Percentiles rank a stretch among this genome's conserved stretches.
Conservation (phyloP, 495 filamentous ascomycete species). For the Lichenothelia convexa region DNA sequence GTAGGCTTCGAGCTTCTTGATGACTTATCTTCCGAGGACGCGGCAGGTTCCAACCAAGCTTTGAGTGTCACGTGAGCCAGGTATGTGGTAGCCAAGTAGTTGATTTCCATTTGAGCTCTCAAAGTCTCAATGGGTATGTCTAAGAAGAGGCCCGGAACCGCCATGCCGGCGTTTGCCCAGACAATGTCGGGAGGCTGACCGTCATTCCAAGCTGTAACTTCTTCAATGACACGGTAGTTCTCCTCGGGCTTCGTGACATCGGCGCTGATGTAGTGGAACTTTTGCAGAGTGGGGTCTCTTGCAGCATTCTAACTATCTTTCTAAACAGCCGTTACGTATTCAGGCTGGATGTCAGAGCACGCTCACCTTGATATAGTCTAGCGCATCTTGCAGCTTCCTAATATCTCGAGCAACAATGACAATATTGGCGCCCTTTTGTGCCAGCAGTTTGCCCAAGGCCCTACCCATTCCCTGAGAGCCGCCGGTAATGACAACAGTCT, state of each 20-base stretch:
- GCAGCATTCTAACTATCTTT: constrained; percentile 33
- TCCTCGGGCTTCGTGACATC: constrained; percentile 58
- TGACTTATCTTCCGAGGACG: constrained; percentile 15
- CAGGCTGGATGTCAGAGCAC: not conserved
- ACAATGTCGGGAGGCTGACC: constrained; percentile 60
- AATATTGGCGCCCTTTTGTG: constrained; percentile 70
- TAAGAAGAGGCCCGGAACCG: constrained; percentile 60
- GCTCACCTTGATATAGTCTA: constrained; percentile 45
- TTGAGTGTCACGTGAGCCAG: constrained; percentile 56
- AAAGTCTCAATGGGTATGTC: constrained; percentile 46
- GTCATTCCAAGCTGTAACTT: constrained; percentile 71
- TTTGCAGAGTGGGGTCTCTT: constrained; percentile 40
- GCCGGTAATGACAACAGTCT: constrained; percentile 80
- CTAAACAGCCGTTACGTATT: constrained; percentile 5
- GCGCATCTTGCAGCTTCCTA: constrained; percentile 52
- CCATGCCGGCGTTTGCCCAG: constrained; percentile 76
- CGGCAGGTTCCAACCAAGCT: constrained; percentile 37
- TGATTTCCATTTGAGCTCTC: constrained; percentile 69
- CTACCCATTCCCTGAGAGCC: constrained; percentile 86
- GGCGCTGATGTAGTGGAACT: constrained; percentile 67
- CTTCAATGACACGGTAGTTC: constrained; percentile 44
- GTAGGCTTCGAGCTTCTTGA: constrained; percentile 13
- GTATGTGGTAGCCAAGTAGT: constrained; percentile 80
- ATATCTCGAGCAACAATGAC: constrained; percentile 66
- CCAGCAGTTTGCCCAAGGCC: constrained; percentile 49